Conservation (phyloP, 805 yeast species). For the Saccharomycopsis selenospora region DNA sequence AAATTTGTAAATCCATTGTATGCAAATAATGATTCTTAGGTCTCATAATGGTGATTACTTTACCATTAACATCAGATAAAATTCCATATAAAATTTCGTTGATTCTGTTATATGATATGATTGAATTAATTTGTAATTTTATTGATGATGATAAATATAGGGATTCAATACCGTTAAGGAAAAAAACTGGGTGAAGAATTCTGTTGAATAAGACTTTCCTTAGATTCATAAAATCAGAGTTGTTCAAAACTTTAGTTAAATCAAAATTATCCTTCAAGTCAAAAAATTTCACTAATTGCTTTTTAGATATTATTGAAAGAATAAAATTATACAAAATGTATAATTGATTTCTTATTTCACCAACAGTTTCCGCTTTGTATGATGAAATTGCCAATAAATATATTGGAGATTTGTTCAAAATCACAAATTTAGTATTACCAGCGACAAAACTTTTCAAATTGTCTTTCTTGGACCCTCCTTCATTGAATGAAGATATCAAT, state of each 20-base stretch:
- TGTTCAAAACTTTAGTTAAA: slow-evolving; percentile 58
- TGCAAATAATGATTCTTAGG: slow-evolving; percentile 74
- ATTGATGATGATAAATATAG: slow-evolving; percentile 49
- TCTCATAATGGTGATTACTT: slow-evolving; percentile 60
- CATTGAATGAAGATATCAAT: slow-evolving; percentile 60
- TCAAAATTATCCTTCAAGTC: slow-evolving; percentile 73
- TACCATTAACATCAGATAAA: slow-evolving; percentile 55
- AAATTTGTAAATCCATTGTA: slow-evolving; percentile 71
- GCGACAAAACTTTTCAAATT: slow-evolving; percentile 46
- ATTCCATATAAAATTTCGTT: slow-evolving; percentile 59
- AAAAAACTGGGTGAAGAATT: slow-evolving; percentile 48
- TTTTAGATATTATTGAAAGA: slow-evolving; percentile 75
- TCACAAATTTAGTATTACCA: slow-evolving; percentile 45
- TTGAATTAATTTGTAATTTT: slow-evolving; percentile 50
- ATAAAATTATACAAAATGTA: slow-evolving; percentile 69
- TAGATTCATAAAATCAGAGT: slow-evolving; percentile 18
- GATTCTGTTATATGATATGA: slow-evolving; percentile 39
- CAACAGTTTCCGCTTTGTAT: slow-evolving; percentile 40
- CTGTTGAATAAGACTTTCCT: slow-evolving; percentile 34
- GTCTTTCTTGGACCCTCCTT: slow-evolving; percentile 28
- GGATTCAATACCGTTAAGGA: slow-evolving; percentile 61
- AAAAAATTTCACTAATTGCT: slow-evolving; percentile 64
- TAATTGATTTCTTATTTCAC: slow-evolving; percentile 54
- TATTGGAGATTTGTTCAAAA: slow-evolving; percentile 60
- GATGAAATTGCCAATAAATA: slow-evolving; percentile 63